Percentiles rank a stretch among this genome's conserved stretches.
Evolutionary conservation across 495 filamentous ascomycete species (phyloP).

Genomic region (Talaromyces adpressus): DNA sequence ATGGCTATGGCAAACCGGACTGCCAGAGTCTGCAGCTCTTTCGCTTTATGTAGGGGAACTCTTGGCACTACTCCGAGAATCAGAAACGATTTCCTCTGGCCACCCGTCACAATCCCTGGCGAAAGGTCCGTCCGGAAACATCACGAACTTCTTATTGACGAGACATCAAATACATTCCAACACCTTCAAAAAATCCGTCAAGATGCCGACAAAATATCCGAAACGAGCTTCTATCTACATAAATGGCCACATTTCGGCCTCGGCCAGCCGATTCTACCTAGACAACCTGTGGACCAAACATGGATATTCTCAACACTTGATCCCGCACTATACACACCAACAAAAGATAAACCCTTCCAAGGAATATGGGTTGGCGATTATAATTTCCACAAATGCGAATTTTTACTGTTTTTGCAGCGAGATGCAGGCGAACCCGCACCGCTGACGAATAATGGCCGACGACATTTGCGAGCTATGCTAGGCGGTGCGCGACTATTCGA

Average conservation of each 20-base stretch:
- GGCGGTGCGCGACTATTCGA: neutral
- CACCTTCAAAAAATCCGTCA: slow-evolving; percentile 18
- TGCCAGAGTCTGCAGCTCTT: slow-evolving; percentile 39
- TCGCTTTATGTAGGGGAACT: slow-evolving; percentile 23
- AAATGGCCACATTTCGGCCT: slow-evolving; percentile 58
- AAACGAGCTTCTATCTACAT: slow-evolving; percentile 62
- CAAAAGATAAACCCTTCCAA: slow-evolving; percentile 68
- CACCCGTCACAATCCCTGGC: slow-evolving; percentile 62
- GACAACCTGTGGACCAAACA: slow-evolving; percentile 55
- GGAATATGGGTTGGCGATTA: slow-evolving; percentile 94
- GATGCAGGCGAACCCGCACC: slow-evolving; percentile 24
- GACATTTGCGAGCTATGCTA: neutral
- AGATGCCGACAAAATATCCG: slow-evolving; percentile 45
- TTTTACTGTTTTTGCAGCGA: slow-evolving; percentile 69
- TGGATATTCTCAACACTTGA: slow-evolving; percentile 73
- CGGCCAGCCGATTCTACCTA: slow-evolving; percentile 21
- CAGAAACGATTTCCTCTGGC: slow-evolving; percentile 52
- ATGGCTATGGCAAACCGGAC: slow-evolving; percentile 49
- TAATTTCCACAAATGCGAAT: slow-evolving; percentile 81
- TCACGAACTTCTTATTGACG: neutral
- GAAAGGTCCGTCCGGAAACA: slow-evolving; percentile 22
- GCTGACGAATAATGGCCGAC: neutral
- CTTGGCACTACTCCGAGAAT: slow-evolving; percentile 25
- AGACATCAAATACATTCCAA: slow-evolving; percentile 28
- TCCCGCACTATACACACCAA: slow-evolving; percentile 65